phyloP scores from a whole-genome alignment of 495 filamentous ascomycete genomes.

The Penicillium bialowiezense region DNA sequence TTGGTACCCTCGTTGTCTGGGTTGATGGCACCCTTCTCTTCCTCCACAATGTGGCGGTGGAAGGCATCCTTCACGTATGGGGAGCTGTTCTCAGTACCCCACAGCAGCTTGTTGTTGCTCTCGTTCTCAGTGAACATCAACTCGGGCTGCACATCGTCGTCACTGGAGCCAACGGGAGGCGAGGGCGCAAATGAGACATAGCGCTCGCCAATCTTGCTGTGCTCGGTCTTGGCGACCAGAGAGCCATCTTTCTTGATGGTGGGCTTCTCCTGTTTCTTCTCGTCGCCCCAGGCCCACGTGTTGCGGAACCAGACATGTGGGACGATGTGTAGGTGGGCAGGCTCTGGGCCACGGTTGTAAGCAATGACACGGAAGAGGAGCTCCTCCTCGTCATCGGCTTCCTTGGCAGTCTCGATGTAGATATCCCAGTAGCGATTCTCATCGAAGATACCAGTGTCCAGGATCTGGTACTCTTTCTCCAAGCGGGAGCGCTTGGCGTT shows the following conservation, averaged over 20 bases:
- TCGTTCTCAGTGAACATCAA: constrained; percentile 95
- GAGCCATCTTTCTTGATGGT: constrained; percentile 61
- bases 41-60: constrained; percentile 80
- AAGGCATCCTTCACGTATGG: constrained; percentile 95
- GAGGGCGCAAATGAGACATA: constrained; percentile 87
- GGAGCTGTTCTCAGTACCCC: constrained; percentile 69
- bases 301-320: constrained; percentile 97
- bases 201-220: constrained; percentile 74
- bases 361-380: constrained; percentile 92
- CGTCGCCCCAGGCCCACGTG: constrained; percentile 89
- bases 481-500: constrained; percentile 71
- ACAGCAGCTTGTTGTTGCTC: constrained; percentile 77
- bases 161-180: constrained; percentile 71
- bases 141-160: constrained; percentile 77
- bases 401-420: constrained; percentile 94
- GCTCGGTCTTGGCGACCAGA: constrained; percentile 67
- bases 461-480: constrained; percentile 85
- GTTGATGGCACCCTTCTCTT: constrained; percentile 77
- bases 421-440: constrained; percentile 96
- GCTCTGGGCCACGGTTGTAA: constrained; percentile 90
- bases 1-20: constrained; percentile 81
- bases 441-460: constrained; percentile 89
- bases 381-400: constrained; percentile 83
- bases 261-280: constrained; percentile 70
- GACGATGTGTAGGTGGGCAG: constrained; percentile 86